Base-by-base conservation (phyloP, 139 green algal genomes). In the Microglena sp. region DNA sequence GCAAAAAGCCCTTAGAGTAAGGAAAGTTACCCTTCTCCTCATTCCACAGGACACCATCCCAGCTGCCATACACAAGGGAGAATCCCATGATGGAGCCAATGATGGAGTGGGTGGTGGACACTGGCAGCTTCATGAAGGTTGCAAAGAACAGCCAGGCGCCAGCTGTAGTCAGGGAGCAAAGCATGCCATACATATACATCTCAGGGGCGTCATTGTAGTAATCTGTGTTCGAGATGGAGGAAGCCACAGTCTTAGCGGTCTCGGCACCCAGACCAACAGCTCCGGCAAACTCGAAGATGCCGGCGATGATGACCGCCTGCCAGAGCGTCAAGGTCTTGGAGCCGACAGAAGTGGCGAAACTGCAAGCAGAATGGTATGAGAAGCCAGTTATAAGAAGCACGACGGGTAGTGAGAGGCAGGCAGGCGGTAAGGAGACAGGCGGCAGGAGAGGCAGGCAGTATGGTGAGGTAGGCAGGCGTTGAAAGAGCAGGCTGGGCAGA, bases 51-150 rank as follows among this genome's bases (percentile, higher is more conserved):
- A 79, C 72, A 1, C 44, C 72, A n/a, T 56, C 33, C 24, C 56
- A 46, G 15, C 72, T 67, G 24, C 55, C 62, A 44, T 44, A 72
- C 1, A 67, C 72, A 11, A 79, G 67, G n/a, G 53, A 26, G 53
- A 75, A 72, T 26, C 73, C 73, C 18, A 79, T 71, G 50, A 79
- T 66, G 2, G 66, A 67, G 11, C 73, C 60, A 3, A 55, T 55
- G 36, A 66, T 55, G 29, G 72, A 80, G 61, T 83, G 79, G 22
- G 79, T 86, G 8, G 72, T 81, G 60, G 69, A 79, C 50, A 82
- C 75, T 21, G 75, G 68, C 57, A 82, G 67, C 30, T 74, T 70
- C 18, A 73, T 11, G 60, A 63, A 66, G 1, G 72, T 73, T 4
- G 79, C 79, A 0, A 86, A 3, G 24, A 74, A 15, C 27, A 80